Evolutionary conservation across 2,329 filamentous ascomycete genomes (phyloP), one percentile per base, ranked within the genome.

Genomic region (Colletotrichum tofieldiae): DNA sequence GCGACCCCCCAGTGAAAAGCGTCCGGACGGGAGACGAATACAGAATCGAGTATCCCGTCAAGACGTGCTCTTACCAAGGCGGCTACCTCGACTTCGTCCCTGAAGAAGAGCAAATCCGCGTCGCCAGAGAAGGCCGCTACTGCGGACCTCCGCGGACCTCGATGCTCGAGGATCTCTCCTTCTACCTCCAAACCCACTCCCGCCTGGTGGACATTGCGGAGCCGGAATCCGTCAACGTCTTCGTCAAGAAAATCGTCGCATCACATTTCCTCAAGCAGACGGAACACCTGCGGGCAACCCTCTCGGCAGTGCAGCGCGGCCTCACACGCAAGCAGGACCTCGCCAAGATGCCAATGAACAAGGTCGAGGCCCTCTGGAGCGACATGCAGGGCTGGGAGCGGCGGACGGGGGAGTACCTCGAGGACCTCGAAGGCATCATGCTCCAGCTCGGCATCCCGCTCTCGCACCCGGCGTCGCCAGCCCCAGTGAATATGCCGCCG

Each of bases 71-170:
- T 2, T 77, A 77, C 59, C 75, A 77, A 47, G 75, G 76, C 26
- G 77, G 77, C 43, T 78, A 78, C 52, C 65, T 77, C 29, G 77
- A 77, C 72, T 77, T 78, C 56, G 73, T 77, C 20, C 76, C 76
- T 1, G 73, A 73, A 43, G 70, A 65, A 20, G 72, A 71, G 16
- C 75, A 76, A 59, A 52, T 73, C 12, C 68, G 63, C 16, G 51
- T 67, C 7, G 67, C 61, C 7, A 29, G 29, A 29, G 67, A 71
- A 6, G 58, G 61, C 14, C 49, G 41, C 16, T 55, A 67, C 61
- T n/a, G 41, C 16, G 76, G 74, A 1, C 77, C 77, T 7, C 75
- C 73, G 12, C 58, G 76, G 20, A 73, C 70, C 1, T 76, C 66
- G 7, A 58, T 78, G 67, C 71, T 75, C 29, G 72, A 78, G n/a